A percentile compares a stretch with the other conserved stretches of the same genome.
phyloP scores from a whole-genome alignment of 305 asterid species.

The Rubia balearica region DNA sequence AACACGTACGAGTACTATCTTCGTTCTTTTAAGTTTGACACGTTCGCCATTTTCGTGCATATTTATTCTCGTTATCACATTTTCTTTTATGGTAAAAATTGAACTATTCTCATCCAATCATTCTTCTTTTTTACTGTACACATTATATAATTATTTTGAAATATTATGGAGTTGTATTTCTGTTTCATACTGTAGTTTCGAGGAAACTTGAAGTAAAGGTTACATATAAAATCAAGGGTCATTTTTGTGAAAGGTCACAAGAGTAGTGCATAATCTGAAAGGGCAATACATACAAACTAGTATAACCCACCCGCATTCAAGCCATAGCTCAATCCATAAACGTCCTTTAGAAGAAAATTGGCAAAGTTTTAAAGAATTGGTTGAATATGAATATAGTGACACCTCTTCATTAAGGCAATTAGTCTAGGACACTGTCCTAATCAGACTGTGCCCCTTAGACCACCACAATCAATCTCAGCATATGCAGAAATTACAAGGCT shows the following conservation, averaged over 20 bases:
- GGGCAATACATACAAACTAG: neutral
- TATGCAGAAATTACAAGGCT: neutral
- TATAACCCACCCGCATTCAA: too few species aligned
- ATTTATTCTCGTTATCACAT: too few species aligned
- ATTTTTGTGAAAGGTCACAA: neutral
- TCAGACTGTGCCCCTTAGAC: neutral
- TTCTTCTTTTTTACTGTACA: too few species aligned
- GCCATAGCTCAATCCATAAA: neutral
- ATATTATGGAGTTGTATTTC: too few species aligned
- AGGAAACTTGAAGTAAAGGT: neutral
- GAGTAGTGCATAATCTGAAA: neutral
- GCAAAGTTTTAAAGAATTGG: neutral
- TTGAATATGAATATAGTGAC: neutral
- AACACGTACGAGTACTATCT: too few species aligned
- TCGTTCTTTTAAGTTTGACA: too few species aligned
- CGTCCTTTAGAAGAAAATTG: neutral
- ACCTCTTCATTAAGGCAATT: neutral
- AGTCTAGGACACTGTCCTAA: neutral
- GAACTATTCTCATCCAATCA: too few species aligned
- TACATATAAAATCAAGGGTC: neutral
- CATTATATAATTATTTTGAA: too few species aligned
- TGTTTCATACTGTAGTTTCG: too few species aligned
- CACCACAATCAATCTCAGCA: neutral
- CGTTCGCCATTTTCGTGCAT: too few species aligned
- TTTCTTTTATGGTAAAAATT: too few species aligned